Evolutionary conservation across 371 early-diverging fungal species (phyloP).

Genomic region (Mucor ambiguus): DNA sequence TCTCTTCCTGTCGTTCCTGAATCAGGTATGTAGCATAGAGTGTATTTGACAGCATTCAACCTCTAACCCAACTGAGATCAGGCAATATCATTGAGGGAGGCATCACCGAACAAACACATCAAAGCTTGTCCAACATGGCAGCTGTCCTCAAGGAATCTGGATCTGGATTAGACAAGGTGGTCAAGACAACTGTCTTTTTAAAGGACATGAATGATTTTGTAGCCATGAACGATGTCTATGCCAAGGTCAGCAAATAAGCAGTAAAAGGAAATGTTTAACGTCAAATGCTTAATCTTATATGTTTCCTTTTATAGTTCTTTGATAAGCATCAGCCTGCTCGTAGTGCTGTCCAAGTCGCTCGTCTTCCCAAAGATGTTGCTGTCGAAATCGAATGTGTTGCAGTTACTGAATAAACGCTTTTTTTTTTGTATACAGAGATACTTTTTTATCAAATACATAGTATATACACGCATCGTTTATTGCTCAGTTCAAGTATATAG

Average conservation of each 20-base stretch:
- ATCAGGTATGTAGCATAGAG: slow-evolving; percentile 30
- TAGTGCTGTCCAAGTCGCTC: slow-evolving; percentile 88
- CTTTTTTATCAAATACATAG: too few species aligned
- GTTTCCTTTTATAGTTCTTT: slow-evolving; percentile 51
- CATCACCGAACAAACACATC: slow-evolving; percentile 74
- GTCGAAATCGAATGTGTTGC: slow-evolving; percentile 95
- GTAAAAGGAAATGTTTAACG: slow-evolving; percentile 6
- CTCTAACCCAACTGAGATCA: not conserved
- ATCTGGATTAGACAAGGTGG: slow-evolving; percentile 73
- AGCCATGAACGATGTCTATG: slow-evolving; percentile 85
- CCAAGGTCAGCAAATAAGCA: slow-evolving; percentile 18
- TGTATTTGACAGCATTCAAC: not conserved
- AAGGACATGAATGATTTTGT: slow-evolving; percentile 89
- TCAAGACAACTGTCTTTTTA: slow-evolving; percentile 93
- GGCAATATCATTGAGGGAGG: slow-evolving; percentile 67
- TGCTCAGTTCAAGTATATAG: not conserved
- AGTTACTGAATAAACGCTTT: slow-evolving; percentile 25
- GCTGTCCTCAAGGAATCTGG: slow-evolving; percentile 79
- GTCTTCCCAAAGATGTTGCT: slow-evolving; percentile 84
- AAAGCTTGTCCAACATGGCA: slow-evolving; percentile 76
- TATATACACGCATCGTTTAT: not conserved
- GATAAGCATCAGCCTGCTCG: slow-evolving; percentile 79
- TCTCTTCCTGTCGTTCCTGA: slow-evolving; percentile 74
- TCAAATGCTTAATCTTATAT: not conserved
- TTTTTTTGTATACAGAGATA: not conserved